Conservation (phyloP, 352 stramenopile species). For the Globisporangium emineosum region DNA sequence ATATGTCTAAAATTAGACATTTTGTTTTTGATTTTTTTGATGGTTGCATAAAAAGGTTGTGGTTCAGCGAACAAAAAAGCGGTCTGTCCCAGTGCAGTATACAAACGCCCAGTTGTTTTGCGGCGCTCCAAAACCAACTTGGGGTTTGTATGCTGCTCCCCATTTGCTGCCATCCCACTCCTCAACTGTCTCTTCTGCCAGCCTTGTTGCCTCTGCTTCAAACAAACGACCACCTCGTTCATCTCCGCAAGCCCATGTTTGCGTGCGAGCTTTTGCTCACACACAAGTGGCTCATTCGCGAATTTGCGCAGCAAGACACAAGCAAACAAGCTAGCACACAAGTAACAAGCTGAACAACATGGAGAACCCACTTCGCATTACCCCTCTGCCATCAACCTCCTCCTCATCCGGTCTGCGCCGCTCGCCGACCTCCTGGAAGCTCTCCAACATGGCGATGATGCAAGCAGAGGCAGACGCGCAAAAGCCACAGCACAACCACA, state of each 20-base stretch:
- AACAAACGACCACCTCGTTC: slow-evolving; percentile 5
- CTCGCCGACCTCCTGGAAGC: slow-evolving; percentile 54
- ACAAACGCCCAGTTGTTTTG: no score
- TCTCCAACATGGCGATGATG: slow-evolving; percentile 39
- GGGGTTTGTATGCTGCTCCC: neutral
- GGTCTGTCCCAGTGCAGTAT: no score
- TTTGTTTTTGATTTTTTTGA: no score
- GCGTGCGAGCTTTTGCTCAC: neutral
- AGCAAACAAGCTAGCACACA: neutral
- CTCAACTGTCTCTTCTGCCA: slow-evolving; percentile 13
- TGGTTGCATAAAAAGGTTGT: no score
- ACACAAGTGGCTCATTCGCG: slow-evolving; percentile 12
- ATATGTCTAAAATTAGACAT: no score
- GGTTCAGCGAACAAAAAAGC: no score
- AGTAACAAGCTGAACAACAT: slow-evolving; percentile 18
- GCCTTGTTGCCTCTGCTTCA: slow-evolving; percentile 6
- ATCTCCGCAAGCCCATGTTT: neutral
- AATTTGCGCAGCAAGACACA: slow-evolving; percentile 10
- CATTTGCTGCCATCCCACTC: neutral
- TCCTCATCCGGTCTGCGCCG: slow-evolving; percentile 34
- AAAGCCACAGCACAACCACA: neutral
- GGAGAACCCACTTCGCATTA: slow-evolving; percentile 34
- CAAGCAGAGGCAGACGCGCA: slow-evolving; percentile 25
- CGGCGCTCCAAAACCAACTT: no score
- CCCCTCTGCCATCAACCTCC: slow-evolving; percentile 25